These are phyloP conservation scores for Coprinellus micaceus DNA, from an alignment of 768 basidiomycete species.

Conservation along the genomic window DNA sequence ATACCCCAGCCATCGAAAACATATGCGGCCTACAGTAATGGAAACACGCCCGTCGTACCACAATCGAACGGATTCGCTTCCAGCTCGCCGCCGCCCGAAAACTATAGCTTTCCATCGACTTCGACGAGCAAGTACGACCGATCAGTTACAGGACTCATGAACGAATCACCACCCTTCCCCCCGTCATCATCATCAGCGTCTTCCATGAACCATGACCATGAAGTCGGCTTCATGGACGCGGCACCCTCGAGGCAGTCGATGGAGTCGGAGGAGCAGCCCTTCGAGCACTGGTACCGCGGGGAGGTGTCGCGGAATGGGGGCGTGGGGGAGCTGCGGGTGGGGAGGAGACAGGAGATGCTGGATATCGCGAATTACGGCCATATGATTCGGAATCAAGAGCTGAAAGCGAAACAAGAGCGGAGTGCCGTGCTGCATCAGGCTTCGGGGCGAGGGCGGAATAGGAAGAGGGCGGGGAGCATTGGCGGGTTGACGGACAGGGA, in stretches of 20 bases:
- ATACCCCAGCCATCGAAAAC: constrained; percentile 43
- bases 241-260: constrained; percentile 53
- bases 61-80: constrained; percentile 13
- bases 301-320: constrained; percentile 84
- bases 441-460: constrained; percentile 19
- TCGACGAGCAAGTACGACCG: constrained; percentile 1
- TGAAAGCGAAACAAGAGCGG: constrained; percentile 15
- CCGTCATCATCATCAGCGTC: constrained; percentile 42
- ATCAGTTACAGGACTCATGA: constrained; percentile 52
- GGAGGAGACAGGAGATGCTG: constrained; percentile 75
- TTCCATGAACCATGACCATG: constrained; percentile 6
- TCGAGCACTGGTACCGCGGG: constrained; percentile 88
- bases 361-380: constrained; percentile 87
- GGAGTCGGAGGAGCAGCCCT: constrained; percentile 80
- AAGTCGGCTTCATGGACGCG: constrained; percentile 24
- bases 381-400: constrained; percentile 34
- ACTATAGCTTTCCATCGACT: too few species aligned
- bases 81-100: background rate
- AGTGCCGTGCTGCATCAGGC: background rate
- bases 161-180: constrained; percentile 65
- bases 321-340: constrained; percentile 80
- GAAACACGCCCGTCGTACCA: constrained; percentile 16
- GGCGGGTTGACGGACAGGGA: constrained; percentile 51
- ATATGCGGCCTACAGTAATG: constrained; percentile 13
- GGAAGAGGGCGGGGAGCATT: constrained; percentile 67